Base-by-base conservation (phyloP, 1,284 basidiomycete genomes). In the Limonomyces culmigenus region DNA sequence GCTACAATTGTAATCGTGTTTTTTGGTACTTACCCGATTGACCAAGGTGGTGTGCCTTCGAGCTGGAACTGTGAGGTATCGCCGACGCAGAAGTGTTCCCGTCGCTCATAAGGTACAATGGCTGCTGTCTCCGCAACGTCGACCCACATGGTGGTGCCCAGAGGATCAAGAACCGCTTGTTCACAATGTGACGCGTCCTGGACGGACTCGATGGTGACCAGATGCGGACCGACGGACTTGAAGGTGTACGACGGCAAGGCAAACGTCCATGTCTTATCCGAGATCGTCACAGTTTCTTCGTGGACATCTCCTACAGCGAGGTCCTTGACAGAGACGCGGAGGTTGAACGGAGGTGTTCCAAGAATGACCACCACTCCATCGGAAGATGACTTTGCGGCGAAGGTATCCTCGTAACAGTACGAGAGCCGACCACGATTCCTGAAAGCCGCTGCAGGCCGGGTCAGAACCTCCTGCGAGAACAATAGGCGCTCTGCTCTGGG, bases 21-120 rank as follows among this genome's bases (percentile, higher is more conserved):
- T n/a, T n/a, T n/a, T n/a, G 35, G 29, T 11, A 59, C 72, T 37
- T 47, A 91, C 75, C 77, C 76, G 39, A 98, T 75, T 4, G 76
- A 80, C 91, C 93, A 98, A 2, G 93, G 92, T n/a, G 92, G 77
- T 33, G 75, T 85, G 36, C 93, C 93, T 56, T 96, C 89, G 14
- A 98, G 63, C 49, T 92, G 75, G 65, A 93, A 97, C 44, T 89
- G 86, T 8, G 87, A 69, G 34, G 74, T 67, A 46, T 97, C 92
- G 18, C 92, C 93, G 6, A 89, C 81, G 54, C 93, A 98, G 45
- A 84, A 79, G 53, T 97, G 79, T 43, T 65, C 65, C 35, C 76
- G 68, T 32, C 77, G 62, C 43, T 83, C 80, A 43, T 88, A 74
- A 0, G 91, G 75, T 23, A 89, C 70, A 41, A 98, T 92, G 6